These are phyloP conservation scores for Trapa bicornis DNA, from an alignment of 345 rosid species.

Conservation along the genomic window DNA sequence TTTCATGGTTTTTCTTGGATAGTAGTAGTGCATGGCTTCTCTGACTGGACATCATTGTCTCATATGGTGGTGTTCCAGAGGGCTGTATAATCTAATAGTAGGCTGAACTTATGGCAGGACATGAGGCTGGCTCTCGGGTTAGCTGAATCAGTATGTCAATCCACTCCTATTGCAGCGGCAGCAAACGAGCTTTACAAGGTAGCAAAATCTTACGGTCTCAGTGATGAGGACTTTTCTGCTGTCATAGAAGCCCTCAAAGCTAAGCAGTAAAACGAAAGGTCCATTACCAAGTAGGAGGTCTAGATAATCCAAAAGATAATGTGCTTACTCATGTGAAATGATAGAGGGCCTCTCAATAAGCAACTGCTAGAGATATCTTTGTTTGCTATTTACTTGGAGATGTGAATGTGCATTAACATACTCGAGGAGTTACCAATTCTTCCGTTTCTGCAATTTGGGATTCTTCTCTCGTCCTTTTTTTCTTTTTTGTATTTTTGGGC, in stretches of 20 bases:
- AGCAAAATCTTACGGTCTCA: conserved; percentile 68
- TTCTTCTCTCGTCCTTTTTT: too few species aligned
- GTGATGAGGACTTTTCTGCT: conserved; percentile 83
- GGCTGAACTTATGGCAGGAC: conserved; percentile 37
- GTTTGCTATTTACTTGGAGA: too few species aligned
- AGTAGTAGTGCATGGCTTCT: neutral
- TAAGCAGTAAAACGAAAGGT: conserved; percentile 11
- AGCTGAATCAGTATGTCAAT: conserved; percentile 84
- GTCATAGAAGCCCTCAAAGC: conserved; percentile 79
- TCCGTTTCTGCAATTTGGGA: too few species aligned
- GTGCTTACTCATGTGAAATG: too few species aligned
- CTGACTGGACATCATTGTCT: neutral
- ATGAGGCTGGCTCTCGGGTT: conserved; percentile 75
- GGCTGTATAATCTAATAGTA: neutral
- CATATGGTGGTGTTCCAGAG: neutral
- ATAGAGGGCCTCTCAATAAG: too few species aligned
- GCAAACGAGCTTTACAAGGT: conserved; percentile 79
- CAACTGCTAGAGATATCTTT: too few species aligned
- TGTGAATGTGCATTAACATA: too few species aligned
- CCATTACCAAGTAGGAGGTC: neutral
- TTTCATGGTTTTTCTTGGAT: neutral
- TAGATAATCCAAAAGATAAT: neutral
- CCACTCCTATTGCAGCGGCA: conserved; percentile 84
- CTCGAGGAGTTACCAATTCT: too few species aligned
- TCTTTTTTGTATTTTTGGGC: too few species aligned